Conservation (phyloP, 345 rosid species). For the Corchorus capsularis region DNA sequence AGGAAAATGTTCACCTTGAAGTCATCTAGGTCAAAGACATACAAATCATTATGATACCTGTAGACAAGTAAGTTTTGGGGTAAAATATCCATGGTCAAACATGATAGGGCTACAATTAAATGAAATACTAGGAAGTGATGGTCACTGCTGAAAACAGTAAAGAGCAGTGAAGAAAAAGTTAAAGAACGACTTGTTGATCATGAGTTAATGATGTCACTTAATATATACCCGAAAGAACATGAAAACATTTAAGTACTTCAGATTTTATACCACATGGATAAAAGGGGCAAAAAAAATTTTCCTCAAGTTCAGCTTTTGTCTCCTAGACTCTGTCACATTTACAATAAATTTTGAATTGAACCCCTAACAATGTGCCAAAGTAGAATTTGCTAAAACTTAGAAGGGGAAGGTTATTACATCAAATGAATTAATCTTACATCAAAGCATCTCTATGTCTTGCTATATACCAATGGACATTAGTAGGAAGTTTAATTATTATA, state of each 20-base stretch:
- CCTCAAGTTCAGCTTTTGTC: constrained; percentile 4
- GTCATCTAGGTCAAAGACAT: constrained; percentile 83
- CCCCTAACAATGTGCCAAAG: not conserved
- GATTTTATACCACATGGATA: not conserved
- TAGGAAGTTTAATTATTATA: not conserved
- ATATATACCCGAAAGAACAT: not conserved
- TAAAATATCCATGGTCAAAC: not conserved
- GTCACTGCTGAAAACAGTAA: not conserved
- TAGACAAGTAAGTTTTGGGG: constrained; percentile 23
- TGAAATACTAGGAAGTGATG: not conserved
- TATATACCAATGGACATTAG: not conserved
- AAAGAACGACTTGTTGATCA: not conserved
- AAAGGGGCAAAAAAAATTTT: not conserved
- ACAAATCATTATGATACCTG: constrained; percentile 87
- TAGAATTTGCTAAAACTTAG: not conserved
- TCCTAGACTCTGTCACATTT: not conserved
- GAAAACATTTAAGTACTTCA: not conserved
- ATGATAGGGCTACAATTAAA: not conserved
- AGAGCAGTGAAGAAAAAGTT: not conserved
- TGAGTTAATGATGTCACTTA: not conserved
- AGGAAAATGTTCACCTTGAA: constrained; percentile 63
- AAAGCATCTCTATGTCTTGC: not conserved
- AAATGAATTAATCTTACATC: not conserved
- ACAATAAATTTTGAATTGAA: not conserved
- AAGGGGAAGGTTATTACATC: not conserved